Evolutionary conservation across 2,329 filamentous ascomycete genomes (phyloP).

Genomic region (Calonectria fujianensis): DNA sequence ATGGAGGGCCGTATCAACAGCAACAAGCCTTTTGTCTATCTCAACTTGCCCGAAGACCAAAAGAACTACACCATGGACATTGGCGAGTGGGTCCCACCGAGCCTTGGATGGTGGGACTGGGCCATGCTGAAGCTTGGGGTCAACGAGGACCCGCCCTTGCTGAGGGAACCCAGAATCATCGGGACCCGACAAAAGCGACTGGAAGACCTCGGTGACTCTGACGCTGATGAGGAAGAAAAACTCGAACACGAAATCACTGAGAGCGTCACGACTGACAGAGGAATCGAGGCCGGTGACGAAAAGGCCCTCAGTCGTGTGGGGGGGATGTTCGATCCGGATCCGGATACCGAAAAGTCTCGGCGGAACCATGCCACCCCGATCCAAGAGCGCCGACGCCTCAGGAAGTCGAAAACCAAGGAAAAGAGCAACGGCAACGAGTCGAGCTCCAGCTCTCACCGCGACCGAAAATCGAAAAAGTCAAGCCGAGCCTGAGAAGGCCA

Average conservation of each 20-base stretch:
- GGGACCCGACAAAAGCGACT: conserved; percentile 44
- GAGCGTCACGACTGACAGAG: neutral
- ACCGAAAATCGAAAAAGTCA: conserved; percentile 14
- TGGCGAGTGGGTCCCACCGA: conserved; percentile 58
- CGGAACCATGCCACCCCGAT: neutral
- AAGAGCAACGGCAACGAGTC: conserved; percentile 13
- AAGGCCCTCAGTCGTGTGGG: neutral
- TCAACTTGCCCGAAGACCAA: conserved; percentile 61
- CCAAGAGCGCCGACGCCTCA: conserved; percentile 1
- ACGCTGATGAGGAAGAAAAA: conserved; percentile 15
- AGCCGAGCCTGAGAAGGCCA: neutral
- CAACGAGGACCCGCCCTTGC: conserved; percentile 45
- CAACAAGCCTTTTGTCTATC: conserved; percentile 61
- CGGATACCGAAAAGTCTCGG: conserved; percentile 3
- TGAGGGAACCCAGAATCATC: conserved; percentile 52
- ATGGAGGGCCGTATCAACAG: conserved; percentile 64
- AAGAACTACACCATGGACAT: conserved; percentile 57
- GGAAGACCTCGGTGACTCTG: neutral
- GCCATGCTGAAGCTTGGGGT: conserved; percentile 55
- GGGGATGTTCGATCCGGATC: neutral
- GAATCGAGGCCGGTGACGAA: neutral
- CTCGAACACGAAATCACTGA: neutral
- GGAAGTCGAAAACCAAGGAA: conserved; percentile 3
- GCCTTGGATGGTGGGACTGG: conserved; percentile 54
- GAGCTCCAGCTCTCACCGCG: neutral